Evolutionary conservation across 306 rosid genomes (phyloP).

Genomic region (Glycine latifolia): DNA sequence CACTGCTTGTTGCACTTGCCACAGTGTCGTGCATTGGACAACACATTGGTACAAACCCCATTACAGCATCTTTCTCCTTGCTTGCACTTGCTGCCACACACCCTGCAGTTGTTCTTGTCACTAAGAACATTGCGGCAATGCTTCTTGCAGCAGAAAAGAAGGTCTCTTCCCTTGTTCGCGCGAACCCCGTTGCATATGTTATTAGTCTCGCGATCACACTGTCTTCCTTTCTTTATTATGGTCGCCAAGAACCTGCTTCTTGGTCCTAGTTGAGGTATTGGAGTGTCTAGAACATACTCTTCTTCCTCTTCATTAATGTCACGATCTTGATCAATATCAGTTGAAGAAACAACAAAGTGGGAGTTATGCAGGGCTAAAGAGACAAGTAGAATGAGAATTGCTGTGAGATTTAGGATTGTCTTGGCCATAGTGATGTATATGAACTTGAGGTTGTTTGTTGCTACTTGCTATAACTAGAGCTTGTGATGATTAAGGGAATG

Average conservation of each 20-base stretch:
- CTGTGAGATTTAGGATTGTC: constrained; percentile 50
- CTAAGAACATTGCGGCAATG: constrained; percentile 69
- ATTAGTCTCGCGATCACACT: constrained; percentile 40
- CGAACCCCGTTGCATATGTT: constrained; percentile 66
- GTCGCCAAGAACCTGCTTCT: constrained; percentile 61
- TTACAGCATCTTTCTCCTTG: constrained; percentile 60
- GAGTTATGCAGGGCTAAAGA: constrained; percentile 33
- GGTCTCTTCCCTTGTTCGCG: constrained; percentile 62
- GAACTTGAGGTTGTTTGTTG: background rate
- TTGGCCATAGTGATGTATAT: constrained; percentile 4
- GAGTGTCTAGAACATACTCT: constrained; percentile 53
- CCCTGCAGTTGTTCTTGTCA: constrained; percentile 66
- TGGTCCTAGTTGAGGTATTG: constrained; percentile 44
- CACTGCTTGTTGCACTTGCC: constrained; percentile 73
- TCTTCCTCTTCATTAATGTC: constrained; percentile 40
- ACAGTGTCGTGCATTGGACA: constrained; percentile 52
- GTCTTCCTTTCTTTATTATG: constrained; percentile 58
- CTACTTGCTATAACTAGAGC: background rate
- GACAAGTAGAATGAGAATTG: constrained; percentile 55
- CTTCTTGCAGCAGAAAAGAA: constrained; percentile 74
- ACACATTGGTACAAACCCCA: constrained; percentile 57
- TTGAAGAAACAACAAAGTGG: constrained; percentile 49
- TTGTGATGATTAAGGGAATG: constrained; percentile 19
- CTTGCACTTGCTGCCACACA: constrained; percentile 67
- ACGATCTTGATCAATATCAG: background rate